These are phyloP conservation scores for Sporothrix schenckii DNA, from an alignment of 2,329 filamentous ascomycete genomes.

Conservation along the genomic window DNA sequence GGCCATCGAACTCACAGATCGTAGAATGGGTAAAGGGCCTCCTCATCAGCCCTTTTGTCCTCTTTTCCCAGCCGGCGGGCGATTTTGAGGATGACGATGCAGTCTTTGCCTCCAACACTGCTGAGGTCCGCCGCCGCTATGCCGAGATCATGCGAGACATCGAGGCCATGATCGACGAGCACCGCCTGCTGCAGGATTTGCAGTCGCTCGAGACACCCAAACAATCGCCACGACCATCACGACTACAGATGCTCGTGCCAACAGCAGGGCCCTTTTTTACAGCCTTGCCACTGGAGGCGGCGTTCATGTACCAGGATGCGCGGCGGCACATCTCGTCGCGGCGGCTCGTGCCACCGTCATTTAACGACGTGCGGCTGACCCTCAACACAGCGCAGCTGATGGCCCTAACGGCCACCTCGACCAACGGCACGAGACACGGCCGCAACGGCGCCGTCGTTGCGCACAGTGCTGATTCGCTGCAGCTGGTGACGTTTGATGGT, in stretches of 20 bases:
- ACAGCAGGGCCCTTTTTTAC: slow-evolving; percentile 95
- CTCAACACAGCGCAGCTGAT: slow-evolving; percentile 95
- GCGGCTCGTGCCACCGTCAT: slow-evolving; percentile 91
- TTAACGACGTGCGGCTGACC: slow-evolving; percentile 92
- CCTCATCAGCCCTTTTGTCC: slow-evolving; percentile 90
- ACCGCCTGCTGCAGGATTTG: slow-evolving; percentile 72
- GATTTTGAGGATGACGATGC: slow-evolving; percentile 72
- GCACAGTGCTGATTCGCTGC: slow-evolving; percentile 50
- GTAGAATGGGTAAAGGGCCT: slow-evolving; percentile 95
- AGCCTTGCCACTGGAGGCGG: slow-evolving; percentile 78
- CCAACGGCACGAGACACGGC: slow-evolving; percentile 37
- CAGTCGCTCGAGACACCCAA: slow-evolving; percentile 53
- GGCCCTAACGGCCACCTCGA: slow-evolving; percentile 66
- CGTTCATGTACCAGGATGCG: slow-evolving; percentile 87
- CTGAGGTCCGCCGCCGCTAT: slow-evolving; percentile 82
- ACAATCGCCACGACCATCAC: slow-evolving; percentile 63
- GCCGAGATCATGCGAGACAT: slow-evolving; percentile 95
- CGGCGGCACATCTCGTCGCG: slow-evolving; percentile 85
- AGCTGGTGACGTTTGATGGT: slow-evolving; percentile 94
- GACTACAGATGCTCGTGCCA: slow-evolving; percentile 88
- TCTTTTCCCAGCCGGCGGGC: slow-evolving; percentile 92
- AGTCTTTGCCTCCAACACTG: slow-evolving; percentile 71
- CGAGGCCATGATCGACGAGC: slow-evolving; percentile 86
- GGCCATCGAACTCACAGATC: slow-evolving; percentile 1
- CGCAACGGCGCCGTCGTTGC: neutral